Base-by-base conservation (phyloP, 306 rosid species). In the Fagus sylvatica region DNA sequence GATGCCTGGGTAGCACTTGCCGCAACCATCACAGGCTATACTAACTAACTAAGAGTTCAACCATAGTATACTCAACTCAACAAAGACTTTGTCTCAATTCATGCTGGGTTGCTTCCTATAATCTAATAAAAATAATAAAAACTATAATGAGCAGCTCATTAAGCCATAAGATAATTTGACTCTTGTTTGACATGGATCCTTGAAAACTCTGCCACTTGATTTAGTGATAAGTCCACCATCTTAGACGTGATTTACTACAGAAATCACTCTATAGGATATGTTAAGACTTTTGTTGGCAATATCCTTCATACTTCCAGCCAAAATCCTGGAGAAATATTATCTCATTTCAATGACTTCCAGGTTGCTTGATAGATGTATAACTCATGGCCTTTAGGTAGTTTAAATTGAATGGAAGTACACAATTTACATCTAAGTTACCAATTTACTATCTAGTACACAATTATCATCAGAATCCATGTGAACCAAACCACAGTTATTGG, bases 181-280 rank as follows among this genome's bases (percentile, higher is more conserved):
- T 66, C 46, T 40, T 10, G 59, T 30, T 28, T 22, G 53, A 43
- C 74, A 81, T 53, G 73, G 65, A 59, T 48, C 64, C n/a, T 54
- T 53, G 33, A 53, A 59, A 54, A 73, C 15, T 42, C 42, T 81
- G 5, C 53, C 70, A 62, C 46, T 8, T 43, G 3, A 54, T 55
- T 73, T 16, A 6, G 19, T 43, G 11, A 62, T 37, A 66, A 48
- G 53, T 22, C 28, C 12, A 76, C 39, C 1, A 12, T 76, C 9
- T 66, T 19, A 66, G 56, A 36, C n/a, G 17, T 69, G 12, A 41
- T n/a, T 68, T 69, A 37, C 55, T 19, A 60, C 64, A 69, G 10
- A 30, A 11, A 28, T 34, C 6, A 49, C 33, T 53, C 40, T 34
- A 17, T 61, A 51, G 2, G 12, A 48, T 28, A 30, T 22, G 6